A percentile compares a stretch with the other conserved stretches of the same genome.
Conservation (phyloP, 2,329 filamentous ascomycete genomes). For the Neospermospora avenae region DNA sequence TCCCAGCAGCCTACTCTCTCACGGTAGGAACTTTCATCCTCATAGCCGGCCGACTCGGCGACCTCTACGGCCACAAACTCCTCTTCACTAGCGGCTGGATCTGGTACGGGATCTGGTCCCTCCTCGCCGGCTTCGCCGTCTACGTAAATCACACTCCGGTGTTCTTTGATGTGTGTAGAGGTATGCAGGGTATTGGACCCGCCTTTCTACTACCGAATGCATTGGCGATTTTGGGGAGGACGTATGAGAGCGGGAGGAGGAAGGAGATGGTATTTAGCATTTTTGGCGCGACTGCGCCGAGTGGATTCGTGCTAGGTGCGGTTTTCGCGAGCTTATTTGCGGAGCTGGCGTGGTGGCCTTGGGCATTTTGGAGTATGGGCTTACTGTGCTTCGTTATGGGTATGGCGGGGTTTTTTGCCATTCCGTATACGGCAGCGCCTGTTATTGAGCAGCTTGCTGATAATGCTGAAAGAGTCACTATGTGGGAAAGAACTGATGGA, state of each 20-base stretch:
- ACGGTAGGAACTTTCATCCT: constrained; percentile 53
- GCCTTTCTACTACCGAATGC: constrained; percentile 51
- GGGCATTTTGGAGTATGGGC: constrained; percentile 46
- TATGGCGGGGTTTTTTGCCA: constrained; percentile 36
- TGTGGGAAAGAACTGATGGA: constrained; percentile 37
- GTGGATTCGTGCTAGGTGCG: constrained; percentile 44
- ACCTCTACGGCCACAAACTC: constrained; percentile 50
- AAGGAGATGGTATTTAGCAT: constrained; percentile 45
- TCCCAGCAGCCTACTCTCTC: constrained; percentile 55
- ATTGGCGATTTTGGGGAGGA: constrained; percentile 47
- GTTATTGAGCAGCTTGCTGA: constrained; percentile 27
- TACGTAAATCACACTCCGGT: constrained; percentile 26
- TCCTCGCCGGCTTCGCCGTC: constrained; percentile 32
- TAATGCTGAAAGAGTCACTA: constrained; percentile 13
- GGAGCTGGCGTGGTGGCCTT: constrained; percentile 47
- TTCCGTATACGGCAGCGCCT: constrained; percentile 37
- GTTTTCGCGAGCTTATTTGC: constrained; percentile 41
- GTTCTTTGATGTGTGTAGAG: constrained; percentile 49
- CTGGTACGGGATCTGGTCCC: constrained; percentile 30
- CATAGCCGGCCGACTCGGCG: constrained; percentile 49
- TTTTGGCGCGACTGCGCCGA: constrained; percentile 46
- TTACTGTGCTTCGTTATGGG: constrained; percentile 40
- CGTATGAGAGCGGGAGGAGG: constrained; percentile 42
- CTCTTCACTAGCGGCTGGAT: constrained; percentile 46
- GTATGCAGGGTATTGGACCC: constrained; percentile 52